Percentiles rank a stretch among this genome's conserved stretches.
phyloP scores from a whole-genome alignment of 495 filamentous ascomycete species.

The Xylaria flabelliformis region DNA sequence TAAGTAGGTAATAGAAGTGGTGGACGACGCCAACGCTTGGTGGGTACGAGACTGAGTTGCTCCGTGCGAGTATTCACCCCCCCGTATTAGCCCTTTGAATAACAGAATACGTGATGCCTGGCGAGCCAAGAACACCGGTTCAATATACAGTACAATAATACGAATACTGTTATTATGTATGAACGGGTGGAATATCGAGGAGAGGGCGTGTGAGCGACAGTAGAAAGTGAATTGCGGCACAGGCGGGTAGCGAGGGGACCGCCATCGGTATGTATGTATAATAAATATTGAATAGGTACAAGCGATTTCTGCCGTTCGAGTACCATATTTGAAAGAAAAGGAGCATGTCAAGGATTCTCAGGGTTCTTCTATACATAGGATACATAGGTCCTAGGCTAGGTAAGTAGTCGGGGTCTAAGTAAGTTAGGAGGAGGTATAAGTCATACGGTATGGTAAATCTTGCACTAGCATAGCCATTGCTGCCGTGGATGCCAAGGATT shows the following conservation, averaged over 20 bases:
- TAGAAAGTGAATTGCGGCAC: conserved; percentile 13
- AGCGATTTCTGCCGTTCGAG: neutral
- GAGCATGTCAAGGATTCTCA: neutral
- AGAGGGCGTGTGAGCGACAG: conserved; percentile 5
- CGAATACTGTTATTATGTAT: neutral
- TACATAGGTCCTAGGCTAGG: neutral
- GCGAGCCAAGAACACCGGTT: neutral
- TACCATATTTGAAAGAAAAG: neutral
- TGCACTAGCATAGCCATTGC: conserved; percentile 3
- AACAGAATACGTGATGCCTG: neutral
- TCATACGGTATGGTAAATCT: conserved; percentile 2
- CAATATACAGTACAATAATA: neutral
- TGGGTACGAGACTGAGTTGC: conserved; percentile 13
- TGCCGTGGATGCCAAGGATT: conserved; percentile 5
- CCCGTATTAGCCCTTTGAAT: neutral
- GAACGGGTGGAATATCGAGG: neutral
- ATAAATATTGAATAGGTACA: neutral
- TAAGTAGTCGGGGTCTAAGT: neutral
- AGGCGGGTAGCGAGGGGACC: conserved; percentile 9
- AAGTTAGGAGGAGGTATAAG: neutral
- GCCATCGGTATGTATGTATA: conserved; percentile 16
- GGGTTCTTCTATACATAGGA: conserved; percentile 4
- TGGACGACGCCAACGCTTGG: conserved; percentile 17
- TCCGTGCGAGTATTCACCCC: conserved; percentile 2
- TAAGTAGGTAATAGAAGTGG: neutral